phyloP scores from a whole-genome alignment of 345 rosid genomes.

The Eutrema japonicum region DNA sequence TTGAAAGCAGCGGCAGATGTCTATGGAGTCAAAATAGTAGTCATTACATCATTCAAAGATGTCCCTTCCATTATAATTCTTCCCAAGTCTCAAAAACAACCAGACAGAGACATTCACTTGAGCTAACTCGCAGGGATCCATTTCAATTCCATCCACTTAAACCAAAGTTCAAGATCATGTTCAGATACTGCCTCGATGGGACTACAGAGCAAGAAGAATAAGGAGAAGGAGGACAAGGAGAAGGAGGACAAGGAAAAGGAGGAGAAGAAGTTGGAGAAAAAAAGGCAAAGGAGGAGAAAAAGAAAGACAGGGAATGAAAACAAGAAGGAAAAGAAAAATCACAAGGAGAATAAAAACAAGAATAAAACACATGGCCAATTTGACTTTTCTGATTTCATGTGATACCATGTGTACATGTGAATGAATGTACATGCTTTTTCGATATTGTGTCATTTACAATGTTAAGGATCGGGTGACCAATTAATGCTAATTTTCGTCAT shows the following conservation, averaged over 20 bases:
- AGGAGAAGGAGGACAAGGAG: too few species aligned
- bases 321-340: too few species aligned
- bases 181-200: background rate
- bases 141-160: conserved; percentile 19
- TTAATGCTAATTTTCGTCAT: too few species aligned
- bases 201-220: background rate
- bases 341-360: too few species aligned
- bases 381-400: too few species aligned
- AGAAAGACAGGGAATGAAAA: too few species aligned
- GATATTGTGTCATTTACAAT: too few species aligned
- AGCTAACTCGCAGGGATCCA: conserved; percentile 11
- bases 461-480: too few species aligned
- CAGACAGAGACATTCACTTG: background rate
- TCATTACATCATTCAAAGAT: background rate
- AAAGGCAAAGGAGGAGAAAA: background rate
- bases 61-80: background rate
- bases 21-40: background rate
- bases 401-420: too few species aligned
- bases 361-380: too few species aligned
- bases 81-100: conserved; percentile 14
- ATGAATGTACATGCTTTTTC: too few species aligned
- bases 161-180: background rate
- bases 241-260: background rate
- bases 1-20: conserved; percentile 15
- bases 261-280: background rate